Evolutionary conservation across 768 basidiomycete species (phyloP).

Genomic region (Crucibulum laeve): DNA sequence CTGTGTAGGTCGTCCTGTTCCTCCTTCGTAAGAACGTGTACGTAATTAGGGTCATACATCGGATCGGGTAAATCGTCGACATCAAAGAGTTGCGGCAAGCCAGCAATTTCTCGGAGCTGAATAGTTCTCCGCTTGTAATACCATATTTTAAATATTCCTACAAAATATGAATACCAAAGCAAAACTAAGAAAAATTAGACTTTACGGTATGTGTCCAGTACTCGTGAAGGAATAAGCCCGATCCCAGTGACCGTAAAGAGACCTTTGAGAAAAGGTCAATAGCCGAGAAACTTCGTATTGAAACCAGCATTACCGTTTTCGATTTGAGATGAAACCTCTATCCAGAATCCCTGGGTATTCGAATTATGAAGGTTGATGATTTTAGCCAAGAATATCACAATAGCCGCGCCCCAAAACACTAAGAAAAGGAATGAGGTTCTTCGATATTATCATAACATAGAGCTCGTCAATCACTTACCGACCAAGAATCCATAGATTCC

Average conservation of each 20-base stretch:
- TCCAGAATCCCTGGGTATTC: slow-evolving; percentile 74
- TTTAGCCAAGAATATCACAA: slow-evolving; percentile 67
- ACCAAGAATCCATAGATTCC: slow-evolving; percentile 77
- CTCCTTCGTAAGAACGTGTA: slow-evolving; percentile 62
- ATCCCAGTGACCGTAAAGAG: slow-evolving; percentile 80
- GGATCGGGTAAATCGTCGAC: slow-evolving; percentile 82
- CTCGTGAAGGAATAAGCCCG: slow-evolving; percentile 73
- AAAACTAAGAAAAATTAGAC: slow-evolving; percentile 4
- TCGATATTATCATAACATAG: no score
- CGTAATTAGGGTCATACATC: slow-evolving; percentile 61
- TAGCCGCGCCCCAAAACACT: slow-evolving; percentile 87
- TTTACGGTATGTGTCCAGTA: slow-evolving; percentile 72
- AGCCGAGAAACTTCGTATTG: background rate
- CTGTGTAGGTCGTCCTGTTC: slow-evolving; percentile 63
- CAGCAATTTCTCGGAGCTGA: slow-evolving; percentile 53
- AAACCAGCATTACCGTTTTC: slow-evolving; percentile 59
- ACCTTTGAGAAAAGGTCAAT: slow-evolving; percentile 28
- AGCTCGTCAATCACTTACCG: no score
- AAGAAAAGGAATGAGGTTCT: no score
- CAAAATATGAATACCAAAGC: background rate
- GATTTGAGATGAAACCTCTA: slow-evolving; percentile 74
- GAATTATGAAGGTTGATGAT: slow-evolving; percentile 69
- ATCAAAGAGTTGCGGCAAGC: slow-evolving; percentile 67
- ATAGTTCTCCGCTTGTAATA: slow-evolving; percentile 60
- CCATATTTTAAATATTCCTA: slow-evolving; percentile 75